Percentiles rank a stretch among this genome's conserved stretches.
Evolutionary conservation across 164 flowering plant species (phyloP).

Genomic region (Aristolochia fimbriata): DNA sequence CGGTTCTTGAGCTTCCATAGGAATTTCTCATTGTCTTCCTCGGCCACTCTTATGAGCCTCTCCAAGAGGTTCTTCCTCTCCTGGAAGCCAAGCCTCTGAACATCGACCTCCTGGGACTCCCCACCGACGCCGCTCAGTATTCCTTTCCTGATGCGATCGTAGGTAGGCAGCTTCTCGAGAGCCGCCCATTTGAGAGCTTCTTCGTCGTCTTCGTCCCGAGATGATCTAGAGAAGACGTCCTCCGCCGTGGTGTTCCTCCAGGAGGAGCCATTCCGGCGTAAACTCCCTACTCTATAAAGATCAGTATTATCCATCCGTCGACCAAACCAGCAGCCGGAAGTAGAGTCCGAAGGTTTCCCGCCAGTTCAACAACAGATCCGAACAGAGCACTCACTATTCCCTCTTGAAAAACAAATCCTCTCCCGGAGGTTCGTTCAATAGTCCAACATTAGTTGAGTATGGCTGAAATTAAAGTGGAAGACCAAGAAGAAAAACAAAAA

Average conservation of each 20-base stretch:
- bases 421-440: no score
- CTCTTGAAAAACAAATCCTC: no score
- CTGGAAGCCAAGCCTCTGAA: conserved; percentile 32
- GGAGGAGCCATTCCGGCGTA: conserved; percentile 27
- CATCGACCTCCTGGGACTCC: conserved; percentile 36
- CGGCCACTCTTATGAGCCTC: conserved; percentile 49
- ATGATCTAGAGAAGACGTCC: conserved; percentile 37
- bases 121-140: conserved; percentile 34
- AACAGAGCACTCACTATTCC: no score
- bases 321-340: conserved; percentile 1
- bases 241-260: conserved; percentile 37
- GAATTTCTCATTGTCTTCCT: conserved; percentile 74
- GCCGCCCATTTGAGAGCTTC: conserved; percentile 86
- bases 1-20: conserved; percentile 54
- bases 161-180: conserved; percentile 65
- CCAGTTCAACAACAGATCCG: not conserved
- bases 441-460: no score
- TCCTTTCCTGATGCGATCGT: conserved; percentile 55
- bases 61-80: conserved; percentile 50
- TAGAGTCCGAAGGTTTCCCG: no score
- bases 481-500: no score
- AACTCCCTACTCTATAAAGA: conserved; percentile 19
- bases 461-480: no score
- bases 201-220: conserved; percentile 58
- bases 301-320: conserved; percentile 9